These are phyloP conservation scores for Cercospora sp. DNA, from an alignment of 2,329 filamentous ascomycete genomes.

Conservation along the genomic window DNA sequence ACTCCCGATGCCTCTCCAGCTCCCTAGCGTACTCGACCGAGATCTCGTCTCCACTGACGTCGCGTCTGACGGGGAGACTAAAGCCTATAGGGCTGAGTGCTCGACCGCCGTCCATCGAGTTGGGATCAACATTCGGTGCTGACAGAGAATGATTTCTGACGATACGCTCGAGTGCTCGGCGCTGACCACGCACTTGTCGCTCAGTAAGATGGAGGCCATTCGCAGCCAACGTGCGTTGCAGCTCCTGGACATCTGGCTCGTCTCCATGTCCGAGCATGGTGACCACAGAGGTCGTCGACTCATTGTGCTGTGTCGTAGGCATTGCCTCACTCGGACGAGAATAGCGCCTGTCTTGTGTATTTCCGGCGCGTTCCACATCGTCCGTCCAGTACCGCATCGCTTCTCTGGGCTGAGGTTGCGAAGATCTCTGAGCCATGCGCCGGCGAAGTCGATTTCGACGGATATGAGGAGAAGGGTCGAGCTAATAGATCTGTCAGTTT, in stretches of 20 bases:
- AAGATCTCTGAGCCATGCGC: background rate
- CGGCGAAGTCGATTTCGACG: slow-evolving; percentile 2
- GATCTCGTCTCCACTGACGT: background rate
- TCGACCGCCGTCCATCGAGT: background rate
- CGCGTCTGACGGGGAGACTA: background rate
- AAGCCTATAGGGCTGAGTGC: background rate
- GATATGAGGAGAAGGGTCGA: background rate
- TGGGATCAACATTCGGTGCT: background rate
- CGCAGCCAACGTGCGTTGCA: background rate
- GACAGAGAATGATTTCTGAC: background rate
- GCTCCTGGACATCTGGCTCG: slow-evolving; percentile 8
- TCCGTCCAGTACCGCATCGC: background rate
- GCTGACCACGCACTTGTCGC: slow-evolving; percentile 11
- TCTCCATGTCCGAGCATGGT: slow-evolving; percentile 17
- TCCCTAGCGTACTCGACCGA: background rate
- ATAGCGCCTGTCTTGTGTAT: background rate
- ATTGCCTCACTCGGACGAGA: background rate
- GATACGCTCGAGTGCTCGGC: background rate
- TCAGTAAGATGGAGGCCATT: slow-evolving; percentile 14
- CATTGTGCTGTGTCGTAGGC: background rate
- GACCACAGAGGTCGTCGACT: slow-evolving; percentile 1
- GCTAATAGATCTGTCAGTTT: background rate
- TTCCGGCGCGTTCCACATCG: background rate
- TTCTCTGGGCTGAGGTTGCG: background rate
- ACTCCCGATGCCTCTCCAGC: slow-evolving; percentile 7